Conservation (phyloP, 2,329 filamentous ascomycete species). For the Diaporthe batatas region DNA sequence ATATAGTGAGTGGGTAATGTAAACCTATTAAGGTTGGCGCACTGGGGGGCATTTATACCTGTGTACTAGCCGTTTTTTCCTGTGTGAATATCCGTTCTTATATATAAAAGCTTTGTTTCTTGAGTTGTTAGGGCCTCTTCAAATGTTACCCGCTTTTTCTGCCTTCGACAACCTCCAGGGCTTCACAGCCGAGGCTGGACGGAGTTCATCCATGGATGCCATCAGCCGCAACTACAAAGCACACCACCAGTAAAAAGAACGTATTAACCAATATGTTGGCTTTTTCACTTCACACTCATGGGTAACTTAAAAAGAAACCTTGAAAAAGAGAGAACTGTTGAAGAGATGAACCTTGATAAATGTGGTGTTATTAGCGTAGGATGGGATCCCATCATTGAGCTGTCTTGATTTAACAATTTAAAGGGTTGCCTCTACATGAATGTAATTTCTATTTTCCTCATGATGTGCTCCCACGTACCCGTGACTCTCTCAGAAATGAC, state of each 20-base stretch:
- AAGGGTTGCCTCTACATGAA: background rate
- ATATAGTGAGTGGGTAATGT: no score
- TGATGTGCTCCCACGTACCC: background rate
- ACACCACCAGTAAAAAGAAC: background rate
- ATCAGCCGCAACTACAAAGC: background rate
- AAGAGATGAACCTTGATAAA: background rate
- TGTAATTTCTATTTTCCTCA: background rate
- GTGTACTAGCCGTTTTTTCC: no score
- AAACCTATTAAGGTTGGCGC: no score
- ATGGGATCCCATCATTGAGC: background rate
- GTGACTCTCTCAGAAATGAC: background rate
- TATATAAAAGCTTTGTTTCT: no score
- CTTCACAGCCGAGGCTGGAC: slow-evolving; percentile 43
- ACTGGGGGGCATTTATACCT: no score
- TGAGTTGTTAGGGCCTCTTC: background rate
- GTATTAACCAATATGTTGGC: background rate
- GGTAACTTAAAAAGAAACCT: background rate
- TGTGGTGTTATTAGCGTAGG: background rate
- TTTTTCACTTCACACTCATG: background rate
- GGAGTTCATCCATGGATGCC: slow-evolving; percentile 32
- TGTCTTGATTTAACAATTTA: background rate
- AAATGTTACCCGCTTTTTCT: slow-evolving; percentile 43
- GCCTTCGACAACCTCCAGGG: slow-evolving; percentile 42
- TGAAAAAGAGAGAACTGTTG: background rate
- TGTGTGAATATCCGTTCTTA: no score